phyloP scores from a whole-genome alignment of 129 eudicot genomes.

The Tagetes patula region DNA sequence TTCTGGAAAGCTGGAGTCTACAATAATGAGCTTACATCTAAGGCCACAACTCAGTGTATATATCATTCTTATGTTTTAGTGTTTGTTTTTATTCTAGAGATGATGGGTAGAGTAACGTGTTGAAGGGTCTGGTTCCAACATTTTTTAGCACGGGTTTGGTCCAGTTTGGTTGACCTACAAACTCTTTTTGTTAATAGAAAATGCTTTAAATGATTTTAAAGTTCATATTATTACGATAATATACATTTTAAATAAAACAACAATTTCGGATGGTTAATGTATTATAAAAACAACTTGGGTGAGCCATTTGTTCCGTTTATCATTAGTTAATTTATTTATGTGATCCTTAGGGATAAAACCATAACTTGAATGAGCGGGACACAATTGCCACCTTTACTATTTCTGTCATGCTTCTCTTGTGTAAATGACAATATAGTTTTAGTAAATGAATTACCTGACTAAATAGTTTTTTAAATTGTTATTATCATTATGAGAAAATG shows the following conservation, averaged over 20 bases:
- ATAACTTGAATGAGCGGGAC: not conserved
- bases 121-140: not conserved
- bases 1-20: slow-evolving; percentile 94
- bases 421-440: not conserved
- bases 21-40: slow-evolving; percentile 39
- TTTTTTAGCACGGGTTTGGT: not conserved
- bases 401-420: not conserved
- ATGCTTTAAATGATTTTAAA: not conserved
- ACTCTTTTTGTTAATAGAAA: not conserved
- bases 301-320: not conserved
- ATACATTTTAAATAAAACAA: not conserved
- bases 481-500: not conserved
- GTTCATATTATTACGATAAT: not conserved
- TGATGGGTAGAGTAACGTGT: slow-evolving; percentile 2
- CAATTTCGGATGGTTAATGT: not conserved
- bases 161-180: not conserved
- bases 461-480: not conserved
- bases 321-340: not conserved
- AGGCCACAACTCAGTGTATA: slow-evolving; percentile 48
- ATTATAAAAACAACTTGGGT: not conserved
- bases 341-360: slow-evolving; percentile 5
- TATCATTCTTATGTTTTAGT: not conserved
- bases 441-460: not conserved
- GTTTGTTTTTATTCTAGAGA: not conserved
- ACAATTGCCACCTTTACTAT: slow-evolving; percentile 1